Evolutionary conservation across 257 asterid genomes (phyloP), one percentile per base, ranked within the genome.

Genomic region (Ajuga chamaepitys): DNA sequence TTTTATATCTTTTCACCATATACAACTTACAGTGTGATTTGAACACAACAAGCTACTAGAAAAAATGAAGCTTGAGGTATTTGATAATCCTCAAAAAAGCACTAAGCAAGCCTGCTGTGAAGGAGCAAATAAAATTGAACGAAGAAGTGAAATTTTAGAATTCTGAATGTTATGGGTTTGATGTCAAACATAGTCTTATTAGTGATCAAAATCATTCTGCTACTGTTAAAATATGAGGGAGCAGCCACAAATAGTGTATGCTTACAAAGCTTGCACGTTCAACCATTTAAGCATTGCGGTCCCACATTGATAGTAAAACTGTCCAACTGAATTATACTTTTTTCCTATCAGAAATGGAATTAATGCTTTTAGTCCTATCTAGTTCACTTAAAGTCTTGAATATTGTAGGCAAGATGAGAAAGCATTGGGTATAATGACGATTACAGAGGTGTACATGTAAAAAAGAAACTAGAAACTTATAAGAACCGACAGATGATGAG

Each of bases 401-500:
- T 40, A 5, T 26, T 32, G 58, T 34, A 48, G 41, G 25, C 22
- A 42, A 18, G 6, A 21, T 45, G 11, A 25, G 17, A 60, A 32
- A 16, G 17, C 54, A 41, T 45, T 14, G 21, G 5, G 44, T 4
- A 41, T 3, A 61, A 26, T 18, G 47, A 58, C 47, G 41, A 30
- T 46, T 46, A 38, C 38, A 46, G 25, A 48, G 4, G 30, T 35
- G 2, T 26, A 28, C 13, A 40, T 24, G 46, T 25, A 24, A 42
- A 47, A 11, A 61, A 77, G 41, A 38, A 72, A 41, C 53, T 44
- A 42, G 11, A 51, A 3, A 45, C 16, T 8, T 51, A 58, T 7
- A 51, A 34, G 24, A 48, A 76, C 53, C 20, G 41, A 9, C 7
- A 53, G 18, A 64, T 48, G 60, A 67, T n/a, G 46, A 59, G 68